phyloP scores from a whole-genome alignment of 2,329 filamentous ascomycete species.

The Penicillium griseofulvum region DNA sequence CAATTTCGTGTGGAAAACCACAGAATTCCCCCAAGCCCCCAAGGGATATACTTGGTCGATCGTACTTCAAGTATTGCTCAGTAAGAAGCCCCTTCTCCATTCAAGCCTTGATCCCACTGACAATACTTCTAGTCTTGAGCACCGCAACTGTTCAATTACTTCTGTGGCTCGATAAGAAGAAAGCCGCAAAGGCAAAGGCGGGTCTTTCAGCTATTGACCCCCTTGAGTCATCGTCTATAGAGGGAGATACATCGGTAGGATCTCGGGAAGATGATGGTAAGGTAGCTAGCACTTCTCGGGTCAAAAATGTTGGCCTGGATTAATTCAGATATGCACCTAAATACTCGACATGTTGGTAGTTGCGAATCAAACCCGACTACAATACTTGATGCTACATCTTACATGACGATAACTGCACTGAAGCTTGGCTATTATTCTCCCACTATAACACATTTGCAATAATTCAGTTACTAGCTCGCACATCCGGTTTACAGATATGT shows the following conservation, averaged over 20 bases:
- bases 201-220: not conserved
- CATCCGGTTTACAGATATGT: too few relatives aligned
- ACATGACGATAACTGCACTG: not conserved
- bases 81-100: slow-evolving; percentile 21
- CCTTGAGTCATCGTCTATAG: not conserved
- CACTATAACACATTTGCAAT: not conserved
- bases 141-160: slow-evolving; percentile 2
- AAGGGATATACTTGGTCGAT: slow-evolving; percentile 42
- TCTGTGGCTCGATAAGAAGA: slow-evolving; percentile 3
- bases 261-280: not conserved
- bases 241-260: not conserved
- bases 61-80: slow-evolving; percentile 33
- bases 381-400: not conserved
- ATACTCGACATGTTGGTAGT: not conserved
- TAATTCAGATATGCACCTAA: not conserved
- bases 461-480: too few relatives aligned
- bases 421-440: not conserved
- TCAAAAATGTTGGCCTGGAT: not conserved
- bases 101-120: not conserved
- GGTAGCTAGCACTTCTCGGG: not conserved
- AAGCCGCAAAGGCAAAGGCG: not conserved
- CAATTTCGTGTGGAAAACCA: slow-evolving; percentile 46
- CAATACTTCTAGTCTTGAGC: not conserved
- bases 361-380: not conserved
- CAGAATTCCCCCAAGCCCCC: slow-evolving; percentile 37